Evolutionary conservation across 2,329 filamentous ascomycete genomes (phyloP), one percentile per base, ranked within the genome.

Genomic region (Trichoderma simmonsii): DNA sequence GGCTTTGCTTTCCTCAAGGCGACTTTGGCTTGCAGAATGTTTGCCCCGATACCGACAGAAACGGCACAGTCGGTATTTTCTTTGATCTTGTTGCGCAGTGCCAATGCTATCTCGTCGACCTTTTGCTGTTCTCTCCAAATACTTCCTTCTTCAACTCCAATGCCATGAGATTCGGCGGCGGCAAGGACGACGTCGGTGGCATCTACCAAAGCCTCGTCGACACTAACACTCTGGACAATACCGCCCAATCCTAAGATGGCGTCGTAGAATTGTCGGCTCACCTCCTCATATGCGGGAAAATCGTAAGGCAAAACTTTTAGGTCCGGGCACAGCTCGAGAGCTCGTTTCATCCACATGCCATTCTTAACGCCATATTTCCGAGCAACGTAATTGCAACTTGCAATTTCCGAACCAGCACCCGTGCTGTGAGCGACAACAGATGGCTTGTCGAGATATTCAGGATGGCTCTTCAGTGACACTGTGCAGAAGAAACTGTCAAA

Each of bases 401-500:
- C 96, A 77, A 99, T 98, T 79, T 99, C 96, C 0, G 95, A 97
- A 0, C 93, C 94, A 28, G 89, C 89, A 0, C 95, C 95, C 59
- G 87, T 88, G 5, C 95, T 92, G 78, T 99, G 96, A 4, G 96
- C 95, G 39, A 99, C 93, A 1, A 93, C 96, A 2, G 92, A 90
- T 0, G 97, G 96, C 78, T 94, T 95, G 65, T 93, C 90, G 51
- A 86, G 84, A 73, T 89, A 91, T 24, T 97, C 90, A 0, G 95
- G 94, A 28, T 90, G 86, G 69, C 90, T 92, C 76, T 94, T 94
- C 15, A 90, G 79, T 0, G 96, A 98, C 0, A 99, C 93, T 0
- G 97, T 93, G 72, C 95, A 97, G 81, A 99, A 99, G 83, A 99
- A 99, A 81, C 94, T 96, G 82, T 99, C 97, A 80, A 99, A 99